Base-by-base conservation (phyloP, 2,329 filamentous ascomycete species). In the Parastagonospora avenae region DNA sequence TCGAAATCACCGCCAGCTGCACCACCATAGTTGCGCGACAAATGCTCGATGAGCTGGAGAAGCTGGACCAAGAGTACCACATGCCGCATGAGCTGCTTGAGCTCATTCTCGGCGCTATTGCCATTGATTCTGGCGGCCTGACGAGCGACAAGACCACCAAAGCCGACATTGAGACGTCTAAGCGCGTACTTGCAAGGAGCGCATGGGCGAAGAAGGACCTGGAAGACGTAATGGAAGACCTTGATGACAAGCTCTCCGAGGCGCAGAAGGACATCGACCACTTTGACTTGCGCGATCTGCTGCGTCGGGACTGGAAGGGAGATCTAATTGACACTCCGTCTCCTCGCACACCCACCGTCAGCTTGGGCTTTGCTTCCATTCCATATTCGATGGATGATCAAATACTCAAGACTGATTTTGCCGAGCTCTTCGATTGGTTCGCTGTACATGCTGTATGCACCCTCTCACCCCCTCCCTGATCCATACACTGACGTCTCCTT, bases 1-100 rank as follows among this genome's bases (percentile, higher is more conserved):
- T 79, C 47, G 75, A 79, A 53, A 73, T 63, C 42, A 70, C 73
- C 0, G 77, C 77, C 4, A 76, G 74, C 52, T 80, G 77, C 66
- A 78, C 77, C 1, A 76, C 75, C 3, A 60, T 80, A 6, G 77
- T 80, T 1, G 77, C 77, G 2, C 70, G 77, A 11, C 75, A 78
- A 50, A 77, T 80, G 74, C 73, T 80, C 24, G 69, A 79, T 45
- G 77, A 78, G 55, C 68, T 79, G 2, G 77, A 79, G 54, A 48
- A 63, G 15, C 63, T 79, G 1, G 71, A 74, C 0, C 59, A 76
- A 46, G 77, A 79, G 57, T 80, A 80, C 55, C 77, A 79, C 50
- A 66, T 79, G 68, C 76, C 77, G 4, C 77, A 80, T 50, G 77
- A 79, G 57, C 69, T 80, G 14, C 74, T 80, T n/a, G 77, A 79